A percentile compares a stretch with the other conserved stretches of the same genome.
These are phyloP conservation scores for Uncinocarpus reesii DNA, from an alignment of 2,329 filamentous ascomycete species.

Conservation along the genomic window DNA sequence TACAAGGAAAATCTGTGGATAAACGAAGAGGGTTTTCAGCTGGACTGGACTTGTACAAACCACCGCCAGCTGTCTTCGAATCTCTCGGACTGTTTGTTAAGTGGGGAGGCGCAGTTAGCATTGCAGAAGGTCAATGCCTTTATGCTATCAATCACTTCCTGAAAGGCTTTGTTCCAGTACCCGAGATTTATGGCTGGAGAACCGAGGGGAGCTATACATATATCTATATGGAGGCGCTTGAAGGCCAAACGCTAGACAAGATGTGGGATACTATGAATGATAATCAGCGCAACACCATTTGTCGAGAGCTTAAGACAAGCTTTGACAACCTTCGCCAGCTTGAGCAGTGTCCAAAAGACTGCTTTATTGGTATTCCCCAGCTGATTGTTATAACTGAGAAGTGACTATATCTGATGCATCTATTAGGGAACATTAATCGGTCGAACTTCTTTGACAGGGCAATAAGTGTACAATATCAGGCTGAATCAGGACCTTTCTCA, in stretches of 20 bases:
- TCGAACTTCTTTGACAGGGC: conserved; percentile 20
- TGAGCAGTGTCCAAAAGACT: conserved; percentile 21
- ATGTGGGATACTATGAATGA: conserved; percentile 21
- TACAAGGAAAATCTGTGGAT: neutral
- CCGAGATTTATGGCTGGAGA: conserved; percentile 31
- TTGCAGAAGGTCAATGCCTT: conserved; percentile 27
- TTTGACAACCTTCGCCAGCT: conserved; percentile 20
- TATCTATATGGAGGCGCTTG: conserved; percentile 29
- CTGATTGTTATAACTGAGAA: conserved; percentile 1
- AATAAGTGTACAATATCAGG: conserved; percentile 17
- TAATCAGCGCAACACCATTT: conserved; percentile 16
- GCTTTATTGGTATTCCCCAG: conserved; percentile 22
- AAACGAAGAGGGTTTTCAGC: neutral
- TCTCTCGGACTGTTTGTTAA: conserved; percentile 28
- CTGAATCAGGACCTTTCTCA: conserved; percentile 24
- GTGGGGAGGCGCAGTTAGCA: conserved; percentile 21
- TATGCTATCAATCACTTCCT: conserved; percentile 22
- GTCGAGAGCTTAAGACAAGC: conserved; percentile 18
- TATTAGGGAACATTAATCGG: conserved; percentile 20
- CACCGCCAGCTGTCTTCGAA: conserved; percentile 23
- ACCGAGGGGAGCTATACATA: conserved; percentile 21
- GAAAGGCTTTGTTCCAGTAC: conserved; percentile 25
- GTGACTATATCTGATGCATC: neutral
- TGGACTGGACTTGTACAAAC: neutral
- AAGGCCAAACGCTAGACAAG: conserved; percentile 23